These are phyloP conservation scores for Colletotrichum orchidophilum DNA, from an alignment of 2,329 filamentous ascomycete genomes.

Conservation along the genomic window DNA sequence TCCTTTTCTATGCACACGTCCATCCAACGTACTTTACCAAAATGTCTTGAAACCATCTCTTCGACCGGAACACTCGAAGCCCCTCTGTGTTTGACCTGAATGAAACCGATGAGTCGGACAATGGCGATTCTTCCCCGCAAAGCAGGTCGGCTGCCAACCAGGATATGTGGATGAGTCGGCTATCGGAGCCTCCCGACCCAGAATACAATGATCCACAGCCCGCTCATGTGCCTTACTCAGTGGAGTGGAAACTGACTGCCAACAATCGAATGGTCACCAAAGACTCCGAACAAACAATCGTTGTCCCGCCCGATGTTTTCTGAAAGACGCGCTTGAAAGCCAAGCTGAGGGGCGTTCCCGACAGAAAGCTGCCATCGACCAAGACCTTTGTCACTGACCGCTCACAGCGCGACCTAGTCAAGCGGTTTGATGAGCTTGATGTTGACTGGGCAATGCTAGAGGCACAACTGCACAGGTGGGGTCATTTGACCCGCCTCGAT, in stretches of 20 bases:
- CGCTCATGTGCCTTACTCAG: background rate
- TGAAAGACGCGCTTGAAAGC: constrained; percentile 27
- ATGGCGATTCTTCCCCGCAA: background rate
- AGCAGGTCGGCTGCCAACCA: background rate
- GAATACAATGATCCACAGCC: background rate
- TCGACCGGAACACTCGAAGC: background rate
- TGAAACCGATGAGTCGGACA: background rate
- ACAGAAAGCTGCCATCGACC: constrained; percentile 30
- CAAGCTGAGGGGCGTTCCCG: constrained; percentile 29
- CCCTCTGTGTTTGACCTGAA: background rate
- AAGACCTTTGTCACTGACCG: constrained; percentile 38
- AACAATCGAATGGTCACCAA: constrained; percentile 38
- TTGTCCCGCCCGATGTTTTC: constrained; percentile 36
- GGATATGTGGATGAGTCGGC: background rate
- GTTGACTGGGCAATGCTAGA: constrained; percentile 38
- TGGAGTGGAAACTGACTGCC: constrained; percentile 2
- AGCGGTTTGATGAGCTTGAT: constrained; percentile 41
- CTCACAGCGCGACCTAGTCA: constrained; percentile 39
- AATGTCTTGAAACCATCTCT: background rate
- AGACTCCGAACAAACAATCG: constrained; percentile 40
- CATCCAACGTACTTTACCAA: background rate
- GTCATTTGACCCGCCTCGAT: constrained; percentile 26
- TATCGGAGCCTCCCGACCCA: background rate
- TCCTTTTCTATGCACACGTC: background rate
- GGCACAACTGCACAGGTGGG: constrained; percentile 33